These are phyloP conservation scores for Kodamaea lidongshanica DNA, from an alignment of 805 yeast genomes.

Conservation along the genomic window DNA sequence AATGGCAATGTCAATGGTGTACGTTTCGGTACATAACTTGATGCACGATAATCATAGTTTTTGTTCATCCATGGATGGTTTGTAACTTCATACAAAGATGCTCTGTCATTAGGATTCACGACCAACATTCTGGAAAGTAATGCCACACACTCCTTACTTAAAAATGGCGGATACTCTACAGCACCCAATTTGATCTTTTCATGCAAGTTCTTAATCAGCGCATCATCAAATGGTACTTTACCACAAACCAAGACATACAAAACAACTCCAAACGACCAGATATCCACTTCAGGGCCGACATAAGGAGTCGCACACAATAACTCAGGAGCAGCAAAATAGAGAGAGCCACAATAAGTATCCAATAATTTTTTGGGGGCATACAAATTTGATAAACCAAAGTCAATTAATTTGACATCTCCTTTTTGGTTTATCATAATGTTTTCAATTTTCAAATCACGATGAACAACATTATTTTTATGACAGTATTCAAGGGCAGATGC, in stretches of 20 bases:
- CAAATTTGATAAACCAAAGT: constrained; percentile 90
- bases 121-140: constrained; percentile 83
- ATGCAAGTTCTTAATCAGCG: constrained; percentile 83
- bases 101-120: constrained; percentile 80
- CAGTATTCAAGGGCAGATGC: constrained; percentile 91
- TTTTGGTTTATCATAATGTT: constrained; percentile 89
- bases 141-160: constrained; percentile 75
- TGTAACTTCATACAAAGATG: constrained; percentile 69
- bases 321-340: constrained; percentile 98
- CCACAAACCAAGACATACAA: constrained; percentile 94
- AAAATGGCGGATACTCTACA: constrained; percentile 82
- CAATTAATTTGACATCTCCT: constrained; percentile 93
- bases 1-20: constrained; percentile 67
- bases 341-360: constrained; percentile 93
- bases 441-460: constrained; percentile 93
- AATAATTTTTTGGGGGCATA: constrained; percentile 65
- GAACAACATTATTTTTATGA: constrained; percentile 91
- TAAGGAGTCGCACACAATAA: constrained; percentile 87
- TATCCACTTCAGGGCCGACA: constrained; percentile 94
- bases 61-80: constrained; percentile 92
- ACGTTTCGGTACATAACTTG: constrained; percentile 70
- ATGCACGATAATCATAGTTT: constrained; percentile 72
- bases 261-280: constrained; percentile 98
- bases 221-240: constrained; percentile 96
- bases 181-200: constrained; percentile 89